Evolutionary conservation across 306 rosid species (phyloP), one percentile per base, ranked within the genome.

Genomic region (Phaseolus lunatus): DNA sequence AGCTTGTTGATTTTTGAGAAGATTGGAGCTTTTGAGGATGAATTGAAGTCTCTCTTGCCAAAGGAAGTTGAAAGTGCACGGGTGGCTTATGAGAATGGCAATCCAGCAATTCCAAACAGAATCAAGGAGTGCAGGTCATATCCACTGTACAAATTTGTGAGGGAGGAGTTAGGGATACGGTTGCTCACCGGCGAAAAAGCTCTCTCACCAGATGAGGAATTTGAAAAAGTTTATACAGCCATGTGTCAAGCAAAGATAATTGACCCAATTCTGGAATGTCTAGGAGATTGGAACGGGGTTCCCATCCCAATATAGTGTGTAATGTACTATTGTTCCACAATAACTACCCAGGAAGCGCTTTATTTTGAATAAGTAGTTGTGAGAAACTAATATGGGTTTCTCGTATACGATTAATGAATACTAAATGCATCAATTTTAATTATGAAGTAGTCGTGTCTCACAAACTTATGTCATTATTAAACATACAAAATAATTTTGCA

Each of bases 141-240:
- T 37, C 91, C 91, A 52, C 37, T 87, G 8, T 87, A 85, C 84
- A 85, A 66, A 69, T 85, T 85, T 85, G 82, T 82, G 70, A 85
- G 86, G 84, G 86, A 78, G 67, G 88, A 87, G 22, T 22, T 87
- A 20, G 74, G 47, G 73, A 53, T 70, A 74, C 56, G 43, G 31
- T 43, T 87, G 67, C 78, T 87, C 23, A 77, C 87, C 0, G 91
- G 91, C 7, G 88, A 87, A 45, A 85, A 85, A 65, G 72, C 68
- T 35, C 54, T n/a, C 72, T 85, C 91, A 3, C 87, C 88, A 24
- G 91, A 86, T 43, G 88, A 87, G 67, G 91, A 87, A 65, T 85
- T 85, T 70, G 87, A 87, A 52, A 87, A 85, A 47, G 91, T 87
- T 71, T 87, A 77, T 61, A 70, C 77, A 74, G 91, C 91, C 61